phyloP scores from a whole-genome alignment of 129 eudicot species.

The Sambucus nigra region DNA sequence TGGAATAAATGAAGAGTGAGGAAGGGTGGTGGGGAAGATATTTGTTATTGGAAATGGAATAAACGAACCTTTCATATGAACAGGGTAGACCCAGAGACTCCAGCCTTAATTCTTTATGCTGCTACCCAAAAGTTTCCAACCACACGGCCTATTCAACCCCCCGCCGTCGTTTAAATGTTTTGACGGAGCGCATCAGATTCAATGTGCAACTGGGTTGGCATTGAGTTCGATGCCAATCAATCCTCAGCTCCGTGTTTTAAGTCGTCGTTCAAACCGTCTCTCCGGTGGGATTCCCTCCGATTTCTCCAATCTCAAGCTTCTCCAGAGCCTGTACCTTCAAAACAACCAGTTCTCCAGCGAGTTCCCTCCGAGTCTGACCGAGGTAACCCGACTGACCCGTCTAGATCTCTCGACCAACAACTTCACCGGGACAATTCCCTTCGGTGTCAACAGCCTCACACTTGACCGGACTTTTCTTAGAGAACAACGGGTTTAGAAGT shows the following conservation, averaged over 20 bases:
- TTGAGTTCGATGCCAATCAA: conserved; percentile 43
- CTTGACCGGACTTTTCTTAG: conserved; percentile 47
- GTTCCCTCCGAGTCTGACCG: conserved; percentile 48
- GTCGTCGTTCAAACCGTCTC: conserved; percentile 58
- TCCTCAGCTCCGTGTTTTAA: conserved; percentile 59
- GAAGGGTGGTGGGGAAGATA: too few relatives aligned
- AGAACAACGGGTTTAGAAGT: conserved; percentile 49
- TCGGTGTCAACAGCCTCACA: conserved; percentile 45
- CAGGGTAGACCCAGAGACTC: too few relatives aligned
- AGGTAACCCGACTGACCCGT: conserved; percentile 37
- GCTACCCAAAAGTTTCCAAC: too few relatives aligned
- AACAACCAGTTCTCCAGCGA: conserved; percentile 50
- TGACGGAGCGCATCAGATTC: conserved; percentile 57
- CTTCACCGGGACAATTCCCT: conserved; percentile 63
- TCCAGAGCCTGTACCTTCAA: conserved; percentile 50
- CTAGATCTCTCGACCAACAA: conserved; percentile 56
- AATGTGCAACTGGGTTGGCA: conserved; percentile 73
- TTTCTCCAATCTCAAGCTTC: conserved; percentile 34
- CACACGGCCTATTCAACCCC: too few relatives aligned
- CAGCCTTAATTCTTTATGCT: too few relatives aligned
- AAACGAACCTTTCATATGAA: too few relatives aligned
- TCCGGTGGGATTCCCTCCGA: conserved; percentile 59
- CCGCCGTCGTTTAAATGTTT: too few relatives aligned
- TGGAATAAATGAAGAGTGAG: too few relatives aligned
- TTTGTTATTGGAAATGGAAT: too few relatives aligned